A percentile compares a stretch with the other conserved stretches of the same genome.
These are phyloP conservation scores for Aspergillus olivimuriae DNA, from an alignment of 495 filamentous ascomycete genomes.

Conservation along the genomic window DNA sequence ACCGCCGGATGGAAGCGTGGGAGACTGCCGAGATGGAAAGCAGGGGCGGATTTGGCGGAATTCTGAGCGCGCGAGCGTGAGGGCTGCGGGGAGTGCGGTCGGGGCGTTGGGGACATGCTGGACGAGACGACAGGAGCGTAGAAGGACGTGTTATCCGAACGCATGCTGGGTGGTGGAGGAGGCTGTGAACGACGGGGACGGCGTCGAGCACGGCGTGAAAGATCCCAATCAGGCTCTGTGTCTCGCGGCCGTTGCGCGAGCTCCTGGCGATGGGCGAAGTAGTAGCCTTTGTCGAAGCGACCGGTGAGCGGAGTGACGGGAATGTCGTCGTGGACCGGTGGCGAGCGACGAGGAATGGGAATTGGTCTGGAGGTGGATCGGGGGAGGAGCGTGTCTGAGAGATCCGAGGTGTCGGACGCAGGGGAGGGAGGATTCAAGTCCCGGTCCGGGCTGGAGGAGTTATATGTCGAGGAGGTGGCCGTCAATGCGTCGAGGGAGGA, in stretches of 20 bases:
- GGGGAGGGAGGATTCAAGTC: constrained; percentile 16
- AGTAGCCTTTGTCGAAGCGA: constrained; percentile 33
- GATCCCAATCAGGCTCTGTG: constrained; percentile 13
- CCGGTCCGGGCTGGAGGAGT: constrained; percentile 38
- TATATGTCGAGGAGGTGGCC: constrained; percentile 59
- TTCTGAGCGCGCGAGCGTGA: constrained; percentile 21
- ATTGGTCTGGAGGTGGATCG: constrained; percentile 33
- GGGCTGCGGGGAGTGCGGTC: constrained; percentile 30
- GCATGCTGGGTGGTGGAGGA: constrained; percentile 28
- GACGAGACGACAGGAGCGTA: constrained; percentile 31
- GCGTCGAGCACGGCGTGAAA: constrained; percentile 7
- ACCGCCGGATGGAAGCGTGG: constrained; percentile 46
- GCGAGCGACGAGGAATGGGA: constrained; percentile 30
- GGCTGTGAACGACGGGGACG: constrained; percentile 15
- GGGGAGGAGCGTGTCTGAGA: constrained; percentile 24
- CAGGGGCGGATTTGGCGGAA: constrained; percentile 25
- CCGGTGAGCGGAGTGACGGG: constrained; percentile 41
- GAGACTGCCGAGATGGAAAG: constrained; percentile 37
- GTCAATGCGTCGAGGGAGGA: constrained; percentile 67
- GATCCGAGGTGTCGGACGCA: constrained; percentile 13
- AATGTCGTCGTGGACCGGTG: constrained; percentile 26
- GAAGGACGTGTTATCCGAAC: constrained; percentile 31
- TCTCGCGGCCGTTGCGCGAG: constrained; percentile 14
- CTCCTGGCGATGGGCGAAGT: constrained; percentile 30
- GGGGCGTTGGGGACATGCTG: constrained; percentile 32